Conservation (phyloP, 352 stramenopile species). For the Phytophthora idaei region DNA sequence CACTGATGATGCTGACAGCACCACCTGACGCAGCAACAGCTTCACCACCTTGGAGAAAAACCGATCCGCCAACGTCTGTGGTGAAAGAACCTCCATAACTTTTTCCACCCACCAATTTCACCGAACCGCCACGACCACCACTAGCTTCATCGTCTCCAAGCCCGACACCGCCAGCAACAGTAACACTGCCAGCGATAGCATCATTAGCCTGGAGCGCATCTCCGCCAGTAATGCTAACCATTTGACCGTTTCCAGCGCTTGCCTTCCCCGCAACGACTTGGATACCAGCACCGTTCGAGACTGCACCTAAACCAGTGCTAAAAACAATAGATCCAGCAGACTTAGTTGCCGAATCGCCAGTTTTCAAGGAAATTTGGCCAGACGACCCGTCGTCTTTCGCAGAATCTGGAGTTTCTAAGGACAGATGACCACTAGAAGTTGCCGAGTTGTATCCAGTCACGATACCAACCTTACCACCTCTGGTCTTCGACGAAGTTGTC, state of each 20-base stretch:
- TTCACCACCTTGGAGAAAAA: constrained; percentile 46
- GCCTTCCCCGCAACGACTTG: constrained; percentile 45
- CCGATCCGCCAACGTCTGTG: constrained; percentile 49
- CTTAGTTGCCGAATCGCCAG: constrained; percentile 39
- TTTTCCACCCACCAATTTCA: constrained; percentile 47
- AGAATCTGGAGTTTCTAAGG: constrained; percentile 47
- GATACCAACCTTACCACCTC: constrained; percentile 49
- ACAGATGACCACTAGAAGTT: constrained; percentile 49
- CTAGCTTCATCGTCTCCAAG: constrained; percentile 44
- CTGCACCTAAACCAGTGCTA: constrained; percentile 48
- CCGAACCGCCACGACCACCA: constrained; percentile 49
- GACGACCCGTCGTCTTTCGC: constrained; percentile 41
- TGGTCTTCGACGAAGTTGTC: constrained; percentile 37
- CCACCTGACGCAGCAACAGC: constrained; percentile 51
- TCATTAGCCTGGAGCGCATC: constrained; percentile 44
- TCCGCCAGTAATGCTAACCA: constrained; percentile 46
- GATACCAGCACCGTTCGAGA: constrained; percentile 43
- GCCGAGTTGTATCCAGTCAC: constrained; percentile 47
- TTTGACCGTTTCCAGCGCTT: constrained; percentile 39
- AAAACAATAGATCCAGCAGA: constrained; percentile 53
- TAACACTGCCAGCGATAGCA: constrained; percentile 43
- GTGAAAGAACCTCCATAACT: constrained; percentile 47
- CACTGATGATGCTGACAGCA: constrained; percentile 50
- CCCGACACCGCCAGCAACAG: constrained; percentile 43
- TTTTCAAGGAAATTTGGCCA: constrained; percentile 45